Conservation (phyloP, 169 alveolate species). For the Plasmodium blacklocki region DNA sequence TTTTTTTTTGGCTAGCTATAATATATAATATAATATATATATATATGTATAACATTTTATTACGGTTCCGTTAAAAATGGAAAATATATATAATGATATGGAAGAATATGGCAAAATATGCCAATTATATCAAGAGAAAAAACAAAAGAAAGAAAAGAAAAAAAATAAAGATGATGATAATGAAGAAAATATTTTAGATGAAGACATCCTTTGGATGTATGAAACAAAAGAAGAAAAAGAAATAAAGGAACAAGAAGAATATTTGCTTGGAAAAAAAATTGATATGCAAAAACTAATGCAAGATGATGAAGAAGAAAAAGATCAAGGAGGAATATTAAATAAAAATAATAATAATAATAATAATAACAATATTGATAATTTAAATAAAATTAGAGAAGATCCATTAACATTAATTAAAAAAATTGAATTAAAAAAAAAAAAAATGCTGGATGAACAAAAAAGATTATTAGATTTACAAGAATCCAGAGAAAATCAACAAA, state of each 20-base stretch:
- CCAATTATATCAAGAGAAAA: slow-evolving; percentile 59
- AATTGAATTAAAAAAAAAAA: slow-evolving; percentile 52
- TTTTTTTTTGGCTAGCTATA: background rate
- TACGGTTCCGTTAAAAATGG: slow-evolving; percentile 29
- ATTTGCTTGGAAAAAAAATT: slow-evolving; percentile 66
- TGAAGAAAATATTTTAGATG: slow-evolving; percentile 37
- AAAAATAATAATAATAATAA: slow-evolving; percentile 13
- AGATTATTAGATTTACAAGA: slow-evolving; percentile 50
- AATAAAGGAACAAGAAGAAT: slow-evolving; percentile 72
- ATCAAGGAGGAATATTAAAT: background rate
- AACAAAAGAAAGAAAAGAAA: slow-evolving; percentile 50
- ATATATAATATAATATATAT: background rate
- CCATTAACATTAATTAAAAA: slow-evolving; percentile 71
- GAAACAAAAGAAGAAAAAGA: slow-evolving; percentile 74
- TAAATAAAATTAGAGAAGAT: slow-evolving; percentile 69
- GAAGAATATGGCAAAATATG: slow-evolving; percentile 75
- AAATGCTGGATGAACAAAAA: slow-evolving; percentile 48
- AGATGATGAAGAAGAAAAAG: slow-evolving; percentile 48
- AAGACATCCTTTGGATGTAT: slow-evolving; percentile 75
- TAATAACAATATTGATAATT: slow-evolving; percentile 44
- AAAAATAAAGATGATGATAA: slow-evolving; percentile 39
- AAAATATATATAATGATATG: slow-evolving; percentile 72
- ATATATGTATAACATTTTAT: background rate
- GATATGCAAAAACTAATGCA: slow-evolving; percentile 62
- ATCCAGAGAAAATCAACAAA: slow-evolving; percentile 11